A percentile compares a stretch with the other conserved stretches of the same genome.
Conservation (phyloP, 2,329 filamentous ascomycete species). For the Xylaria sp. region DNA sequence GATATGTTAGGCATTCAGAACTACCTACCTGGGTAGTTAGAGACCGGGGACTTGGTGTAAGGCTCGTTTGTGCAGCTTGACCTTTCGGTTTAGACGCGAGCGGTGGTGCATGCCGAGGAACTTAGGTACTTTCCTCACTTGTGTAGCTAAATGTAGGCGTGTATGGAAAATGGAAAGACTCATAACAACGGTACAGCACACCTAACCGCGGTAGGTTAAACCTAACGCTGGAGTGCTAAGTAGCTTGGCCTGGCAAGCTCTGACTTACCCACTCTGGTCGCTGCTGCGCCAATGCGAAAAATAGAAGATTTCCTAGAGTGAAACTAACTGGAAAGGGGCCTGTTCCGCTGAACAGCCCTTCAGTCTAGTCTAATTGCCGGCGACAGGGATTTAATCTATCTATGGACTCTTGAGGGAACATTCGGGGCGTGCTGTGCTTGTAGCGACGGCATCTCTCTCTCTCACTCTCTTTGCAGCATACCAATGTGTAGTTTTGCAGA, state of each 20-base stretch:
- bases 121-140: no score
- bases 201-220: constrained; percentile 5
- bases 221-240: no score
- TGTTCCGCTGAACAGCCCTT: constrained; percentile 30
- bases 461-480: not conserved
- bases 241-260: constrained; percentile 12
- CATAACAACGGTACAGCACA: not conserved
- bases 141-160: no score
- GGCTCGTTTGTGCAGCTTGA: no score
- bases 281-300: constrained; percentile 32
- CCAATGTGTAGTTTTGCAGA: constrained; percentile 1
- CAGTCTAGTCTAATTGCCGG: constrained; percentile 20
- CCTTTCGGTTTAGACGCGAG: no score
- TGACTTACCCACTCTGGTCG: constrained; percentile 2
- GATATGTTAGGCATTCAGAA: not conserved
- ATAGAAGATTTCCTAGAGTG: constrained; percentile 14
- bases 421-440: not conserved
- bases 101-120: no score
- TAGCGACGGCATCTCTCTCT: constrained; percentile 5
- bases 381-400: constrained; percentile 14
- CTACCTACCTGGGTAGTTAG: no score
- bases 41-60: not conserved
- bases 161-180: not conserved
- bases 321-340: constrained; percentile 26
- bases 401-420: constrained; percentile 3